A percentile compares a stretch with the other conserved stretches of the same genome.
These are phyloP conservation scores for Botryosphaeria dothidea DNA, from an alignment of 2,329 filamentous ascomycete genomes.

Conservation along the genomic window DNA sequence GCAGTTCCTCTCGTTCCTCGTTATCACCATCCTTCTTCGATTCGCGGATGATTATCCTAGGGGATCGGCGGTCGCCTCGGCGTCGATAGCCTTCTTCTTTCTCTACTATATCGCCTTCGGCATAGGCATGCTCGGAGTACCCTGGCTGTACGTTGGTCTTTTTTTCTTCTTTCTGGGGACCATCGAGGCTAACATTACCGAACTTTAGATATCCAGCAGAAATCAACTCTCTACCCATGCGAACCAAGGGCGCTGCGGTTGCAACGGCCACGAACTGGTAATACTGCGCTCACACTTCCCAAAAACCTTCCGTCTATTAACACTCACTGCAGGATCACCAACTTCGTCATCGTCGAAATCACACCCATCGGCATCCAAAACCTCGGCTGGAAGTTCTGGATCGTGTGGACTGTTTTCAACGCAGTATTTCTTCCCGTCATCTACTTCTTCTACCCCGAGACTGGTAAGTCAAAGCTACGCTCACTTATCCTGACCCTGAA, in stretches of 20 bases:
- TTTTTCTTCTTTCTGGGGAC: too few relatives aligned
- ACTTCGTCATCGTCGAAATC: constrained; percentile 46
- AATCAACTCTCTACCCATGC: constrained; percentile 52
- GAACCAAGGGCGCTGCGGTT: constrained; percentile 50
- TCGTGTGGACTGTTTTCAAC: constrained; percentile 48
- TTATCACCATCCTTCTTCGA: constrained; percentile 53
- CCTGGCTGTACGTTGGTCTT: constrained; percentile 37
- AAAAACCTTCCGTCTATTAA: too few relatives aligned
- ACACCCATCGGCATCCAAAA: constrained; percentile 47
- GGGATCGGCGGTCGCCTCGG: constrained; percentile 33
- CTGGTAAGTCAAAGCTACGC: constrained; percentile 21
- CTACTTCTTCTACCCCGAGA: constrained; percentile 34
- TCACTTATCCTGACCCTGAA: too few relatives aligned
- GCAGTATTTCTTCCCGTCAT: constrained; percentile 51
- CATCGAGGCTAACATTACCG: too few relatives aligned
- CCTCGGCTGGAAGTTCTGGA: constrained; percentile 45
- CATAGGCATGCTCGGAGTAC: constrained; percentile 52
- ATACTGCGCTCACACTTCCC: too few relatives aligned
- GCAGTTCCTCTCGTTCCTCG: constrained; percentile 53
- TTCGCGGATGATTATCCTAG: constrained; percentile 35
- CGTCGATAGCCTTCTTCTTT: constrained; percentile 54
- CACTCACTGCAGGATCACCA: constrained; percentile 42
- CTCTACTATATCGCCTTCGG: constrained; percentile 57
- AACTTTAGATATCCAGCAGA: constrained; percentile 53
- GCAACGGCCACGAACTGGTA: constrained; percentile 51